Conservation (phyloP, 495 filamentous ascomycete genomes). For the Sordaria brevicollis region DNA sequence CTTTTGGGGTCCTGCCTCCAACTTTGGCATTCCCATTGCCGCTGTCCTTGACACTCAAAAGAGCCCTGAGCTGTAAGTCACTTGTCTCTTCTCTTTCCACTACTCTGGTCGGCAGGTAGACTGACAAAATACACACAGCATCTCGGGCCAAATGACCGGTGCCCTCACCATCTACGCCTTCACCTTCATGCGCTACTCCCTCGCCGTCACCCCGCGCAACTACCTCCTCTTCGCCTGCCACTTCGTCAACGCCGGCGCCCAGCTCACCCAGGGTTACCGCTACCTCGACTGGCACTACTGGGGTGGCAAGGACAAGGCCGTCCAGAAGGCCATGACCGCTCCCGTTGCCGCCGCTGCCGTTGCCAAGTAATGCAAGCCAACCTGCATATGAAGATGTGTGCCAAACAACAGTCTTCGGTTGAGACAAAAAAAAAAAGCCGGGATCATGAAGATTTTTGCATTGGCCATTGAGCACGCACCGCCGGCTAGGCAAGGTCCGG, state of each 20-base stretch:
- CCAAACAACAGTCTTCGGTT: too few species aligned
- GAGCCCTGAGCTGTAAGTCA: constrained; percentile 76
- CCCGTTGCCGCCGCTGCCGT: neutral
- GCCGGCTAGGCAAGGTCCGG: neutral
- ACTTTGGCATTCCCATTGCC: constrained; percentile 91
- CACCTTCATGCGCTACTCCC: constrained; percentile 91
- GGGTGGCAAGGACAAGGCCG: constrained; percentile 32
- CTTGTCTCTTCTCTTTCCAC: neutral
- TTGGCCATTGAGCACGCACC: too few species aligned
- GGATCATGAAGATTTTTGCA: neutral
- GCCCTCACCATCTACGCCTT: constrained; percentile 75
- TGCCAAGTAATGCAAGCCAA: neutral
- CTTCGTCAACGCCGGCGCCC: constrained; percentile 66
- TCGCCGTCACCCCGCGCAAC: constrained; percentile 84
- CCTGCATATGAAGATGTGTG: neutral
- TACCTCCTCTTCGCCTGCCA: constrained; percentile 90
- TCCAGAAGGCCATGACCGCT: neutral
- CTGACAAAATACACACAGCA: constrained; percentile 42
- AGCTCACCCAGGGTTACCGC: constrained; percentile 67
- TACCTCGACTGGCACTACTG: constrained; percentile 50
- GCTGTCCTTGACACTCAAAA: constrained; percentile 87
- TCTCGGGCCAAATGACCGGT: constrained; percentile 84
- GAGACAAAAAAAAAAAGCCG: too few species aligned
- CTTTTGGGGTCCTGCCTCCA: constrained; percentile 94
- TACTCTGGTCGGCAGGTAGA: neutral